phyloP scores from a whole-genome alignment of 2,329 filamentous ascomycete genomes.

The Penicillium sp. region DNA sequence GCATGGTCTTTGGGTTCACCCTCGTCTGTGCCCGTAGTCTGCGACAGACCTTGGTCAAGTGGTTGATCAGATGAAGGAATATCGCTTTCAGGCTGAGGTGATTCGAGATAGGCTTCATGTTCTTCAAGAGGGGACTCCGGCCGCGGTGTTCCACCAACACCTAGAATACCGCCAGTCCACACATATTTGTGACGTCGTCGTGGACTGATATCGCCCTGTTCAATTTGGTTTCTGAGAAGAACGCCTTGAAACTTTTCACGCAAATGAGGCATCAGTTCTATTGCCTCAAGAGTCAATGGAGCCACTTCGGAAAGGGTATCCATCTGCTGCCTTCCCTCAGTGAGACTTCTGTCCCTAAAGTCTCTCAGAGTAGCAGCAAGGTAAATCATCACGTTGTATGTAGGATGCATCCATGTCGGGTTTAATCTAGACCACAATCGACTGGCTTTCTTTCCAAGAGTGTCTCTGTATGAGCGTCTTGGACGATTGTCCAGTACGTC shows the following conservation, averaged over 20 bases:
- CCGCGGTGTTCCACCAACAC: constrained; percentile 23
- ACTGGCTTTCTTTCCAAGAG: constrained; percentile 29
- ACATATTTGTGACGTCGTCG: constrained; percentile 21
- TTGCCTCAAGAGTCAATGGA: constrained; percentile 32
- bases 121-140: neutral
- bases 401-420: constrained; percentile 40
- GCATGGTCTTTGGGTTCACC: constrained; percentile 2
- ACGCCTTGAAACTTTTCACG: constrained; percentile 39
- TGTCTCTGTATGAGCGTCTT: constrained; percentile 19
- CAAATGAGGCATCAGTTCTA: constrained; percentile 36
- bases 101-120: neutral
- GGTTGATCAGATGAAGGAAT: neutral
- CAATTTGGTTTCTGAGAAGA: constrained; percentile 32
- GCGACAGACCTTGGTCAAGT: neutral
- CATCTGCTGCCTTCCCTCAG: constrained; percentile 28
- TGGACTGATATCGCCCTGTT: constrained; percentile 20
- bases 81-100: neutral
- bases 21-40: neutral
- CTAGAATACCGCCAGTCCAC: constrained; percentile 34
- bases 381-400: constrained; percentile 42
- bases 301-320: constrained; percentile 26
- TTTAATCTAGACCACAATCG: constrained; percentile 34
- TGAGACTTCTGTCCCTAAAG: constrained; percentile 33
- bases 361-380: constrained; percentile 38
- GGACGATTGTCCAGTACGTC: constrained; percentile 29